A percentile compares a stretch with the other conserved stretches of the same genome.
phyloP scores from a whole-genome alignment of 2,329 filamentous ascomycete species.

The Neonectria hederae region DNA sequence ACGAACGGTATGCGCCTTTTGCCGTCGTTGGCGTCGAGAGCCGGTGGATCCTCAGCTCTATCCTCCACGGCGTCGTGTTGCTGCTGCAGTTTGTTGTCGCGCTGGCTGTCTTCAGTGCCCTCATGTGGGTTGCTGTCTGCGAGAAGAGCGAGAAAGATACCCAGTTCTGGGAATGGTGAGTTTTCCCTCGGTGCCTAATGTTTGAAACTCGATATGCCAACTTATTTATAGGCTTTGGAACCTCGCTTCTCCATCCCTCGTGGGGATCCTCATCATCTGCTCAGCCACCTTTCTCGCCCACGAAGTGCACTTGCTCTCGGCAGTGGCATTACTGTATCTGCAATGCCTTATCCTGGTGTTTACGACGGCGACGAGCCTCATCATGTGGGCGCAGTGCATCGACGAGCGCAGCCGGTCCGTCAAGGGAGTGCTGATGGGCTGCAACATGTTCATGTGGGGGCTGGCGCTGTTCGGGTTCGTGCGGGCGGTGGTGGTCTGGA shows the following conservation, averaged over 20 bases:
- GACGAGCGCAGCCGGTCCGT: conserved; percentile 34
- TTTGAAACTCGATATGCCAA: neutral
- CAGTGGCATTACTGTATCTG: conserved; percentile 39
- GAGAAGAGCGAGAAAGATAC: conserved; percentile 34
- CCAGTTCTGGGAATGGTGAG: conserved; percentile 41
- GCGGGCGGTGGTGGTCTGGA: conserved; percentile 44
- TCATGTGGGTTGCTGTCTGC: conserved; percentile 43
- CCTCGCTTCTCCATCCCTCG: conserved; percentile 33
- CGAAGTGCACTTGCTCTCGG: conserved; percentile 41
- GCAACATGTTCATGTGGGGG: conserved; percentile 42
- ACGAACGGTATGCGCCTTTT: conserved; percentile 9
- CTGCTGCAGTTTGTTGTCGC: conserved; percentile 38
- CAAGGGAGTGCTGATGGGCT: conserved; percentile 42
- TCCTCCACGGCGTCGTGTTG: conserved; percentile 43
- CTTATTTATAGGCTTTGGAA: conserved; percentile 40
- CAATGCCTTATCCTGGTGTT: conserved; percentile 40
- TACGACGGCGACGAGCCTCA: conserved; percentile 31
- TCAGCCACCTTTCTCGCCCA: conserved; percentile 37
- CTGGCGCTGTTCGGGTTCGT: conserved; percentile 42
- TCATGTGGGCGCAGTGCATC: conserved; percentile 37
- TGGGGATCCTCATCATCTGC: conserved; percentile 35
- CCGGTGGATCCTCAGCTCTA: conserved; percentile 29
- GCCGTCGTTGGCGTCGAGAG: conserved; percentile 18
- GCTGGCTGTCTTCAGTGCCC: conserved; percentile 38
- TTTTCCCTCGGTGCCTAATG: neutral